These are phyloP conservation scores for Pythium periplocum DNA, from an alignment of 352 stramenopile genomes.

Conservation along the genomic window DNA sequence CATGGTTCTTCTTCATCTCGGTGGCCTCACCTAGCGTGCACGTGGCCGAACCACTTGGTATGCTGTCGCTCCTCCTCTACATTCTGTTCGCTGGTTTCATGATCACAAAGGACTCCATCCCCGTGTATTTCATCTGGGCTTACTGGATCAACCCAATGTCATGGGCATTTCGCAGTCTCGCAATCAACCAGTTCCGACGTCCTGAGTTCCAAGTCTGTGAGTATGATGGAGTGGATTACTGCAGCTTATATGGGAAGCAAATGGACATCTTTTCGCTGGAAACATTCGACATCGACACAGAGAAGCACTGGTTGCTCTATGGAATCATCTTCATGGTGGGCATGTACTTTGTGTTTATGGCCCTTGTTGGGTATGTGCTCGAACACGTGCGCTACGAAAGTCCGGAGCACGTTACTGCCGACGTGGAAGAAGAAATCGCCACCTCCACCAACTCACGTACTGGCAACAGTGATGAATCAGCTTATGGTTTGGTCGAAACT, in stretches of 20 bases:
- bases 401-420: slow-evolving; percentile 3
- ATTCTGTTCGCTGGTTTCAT: slow-evolving; percentile 36
- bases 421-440: too few species aligned
- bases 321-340: slow-evolving; percentile 15
- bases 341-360: slow-evolving; percentile 22
- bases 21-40: slow-evolving; percentile 13
- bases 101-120: slow-evolving; percentile 26
- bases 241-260: slow-evolving; percentile 9
- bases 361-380: slow-evolving; percentile 17
- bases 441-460: too few species aligned
- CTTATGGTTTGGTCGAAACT: too few species aligned
- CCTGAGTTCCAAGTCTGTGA: slow-evolving; percentile 11
- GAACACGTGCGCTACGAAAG: slow-evolving; percentile 26
- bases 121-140: slow-evolving; percentile 29
- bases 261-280: slow-evolving; percentile 19
- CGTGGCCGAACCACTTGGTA: slow-evolving; percentile 16
- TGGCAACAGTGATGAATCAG: too few species aligned
- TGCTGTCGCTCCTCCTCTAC: slow-evolving; percentile 22
- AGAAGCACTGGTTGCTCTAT: slow-evolving; percentile 19
- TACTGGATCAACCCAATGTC: slow-evolving; percentile 44
- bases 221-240: slow-evolving; percentile 25
- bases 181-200: slow-evolving; percentile 23
- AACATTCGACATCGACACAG: slow-evolving; percentile 16
- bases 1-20: slow-evolving; percentile 27
- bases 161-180: slow-evolving; percentile 21